Evolutionary conservation across 2,329 filamentous ascomycete genomes (phyloP).

Genomic region (Pyrenochaeta sp.): DNA sequence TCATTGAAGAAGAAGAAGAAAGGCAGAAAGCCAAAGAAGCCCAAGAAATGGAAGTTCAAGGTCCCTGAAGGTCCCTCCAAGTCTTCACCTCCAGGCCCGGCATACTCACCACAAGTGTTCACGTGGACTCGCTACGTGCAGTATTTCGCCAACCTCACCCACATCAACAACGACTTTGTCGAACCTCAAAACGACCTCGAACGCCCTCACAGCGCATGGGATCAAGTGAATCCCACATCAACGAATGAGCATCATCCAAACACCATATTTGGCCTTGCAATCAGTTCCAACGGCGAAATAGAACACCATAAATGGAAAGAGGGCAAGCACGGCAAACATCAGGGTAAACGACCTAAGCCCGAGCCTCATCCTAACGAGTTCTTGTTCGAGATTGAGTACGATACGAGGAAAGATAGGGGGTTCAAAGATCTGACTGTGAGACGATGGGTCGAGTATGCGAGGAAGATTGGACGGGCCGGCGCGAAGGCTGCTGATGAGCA

Average conservation of each 20-base stretch:
- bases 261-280: constrained; percentile 33
- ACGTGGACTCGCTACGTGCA: constrained; percentile 84
- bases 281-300: constrained; percentile 37
- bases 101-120: constrained; percentile 84
- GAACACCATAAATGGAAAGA: constrained; percentile 63
- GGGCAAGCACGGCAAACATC: constrained; percentile 69
- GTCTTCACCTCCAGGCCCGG: constrained; percentile 79
- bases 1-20: constrained; percentile 57
- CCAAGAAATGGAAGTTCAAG: constrained; percentile 56
- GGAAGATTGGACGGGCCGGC: constrained; percentile 70
- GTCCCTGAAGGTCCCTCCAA: constrained; percentile 76
- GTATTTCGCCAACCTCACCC: constrained; percentile 92
- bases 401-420: constrained; percentile 76
- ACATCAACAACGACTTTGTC: constrained; percentile 77
- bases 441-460: constrained; percentile 80
- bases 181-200: constrained; percentile 12
- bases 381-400: constrained; percentile 83
- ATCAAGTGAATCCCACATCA: neutral
- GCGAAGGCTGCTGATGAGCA: constrained; percentile 15
- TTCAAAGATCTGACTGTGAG: constrained; percentile 87
- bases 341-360: constrained; percentile 52
- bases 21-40: constrained; percentile 54
- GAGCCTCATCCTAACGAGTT: constrained; percentile 70
- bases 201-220: neutral
- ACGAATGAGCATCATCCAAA: constrained; percentile 14